Evolutionary conservation across 1,284 basidiomycete genomes (phyloP), one percentile per base, ranked within the genome.

Genomic region (Boletellus sp.): DNA sequence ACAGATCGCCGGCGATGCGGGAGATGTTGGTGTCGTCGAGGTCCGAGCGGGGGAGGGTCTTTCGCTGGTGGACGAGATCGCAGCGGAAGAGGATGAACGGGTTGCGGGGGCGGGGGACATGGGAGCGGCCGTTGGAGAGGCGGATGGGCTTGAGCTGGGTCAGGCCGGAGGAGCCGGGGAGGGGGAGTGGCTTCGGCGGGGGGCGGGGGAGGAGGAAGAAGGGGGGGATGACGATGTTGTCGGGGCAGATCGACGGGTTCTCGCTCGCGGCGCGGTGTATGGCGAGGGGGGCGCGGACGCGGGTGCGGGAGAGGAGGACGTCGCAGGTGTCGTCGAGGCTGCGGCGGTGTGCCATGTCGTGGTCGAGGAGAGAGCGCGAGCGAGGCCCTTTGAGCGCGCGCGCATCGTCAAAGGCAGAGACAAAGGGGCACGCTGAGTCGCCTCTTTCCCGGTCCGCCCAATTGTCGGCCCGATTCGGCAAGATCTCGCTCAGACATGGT

Each of bases 1-100:
- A 86, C 40, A 80, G 64, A 32, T 66, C 65, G 0, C 79, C 84
- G 1, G 78, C 78, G 51, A 82, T 77, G 44, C 77, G 72, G 3
- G 81, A 83, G 54, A 86, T 74, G 53, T 80, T 79, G 24, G 78
- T 74, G 57, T 85, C 78, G 60, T 85, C 77, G 15, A 69, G 69
- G 58, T 82, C 79, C 35, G 79, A 68, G 30, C 65, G 60, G 4
- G 60, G 60, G 1, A 80, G 74, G 33, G 72, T 64, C 57, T 74
- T 76, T 51, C 76, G 66, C 58, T 79, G 72, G 33, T 70, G 67
- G 33, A 77, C 74, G 42, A 84, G 80, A 59, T 85, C 80, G 59
- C 80, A 85, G 30, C 91, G 81, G 69, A 89, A 94, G 60, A 93
- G 78, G 58, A 94, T 92, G 72, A 93, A 95, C 1, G 91, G 86